A percentile compares a stretch with the other conserved stretches of the same genome.
These are phyloP conservation scores for Malus hybrid DNA, from an alignment of 331 rosid species.

Conservation along the genomic window DNA sequence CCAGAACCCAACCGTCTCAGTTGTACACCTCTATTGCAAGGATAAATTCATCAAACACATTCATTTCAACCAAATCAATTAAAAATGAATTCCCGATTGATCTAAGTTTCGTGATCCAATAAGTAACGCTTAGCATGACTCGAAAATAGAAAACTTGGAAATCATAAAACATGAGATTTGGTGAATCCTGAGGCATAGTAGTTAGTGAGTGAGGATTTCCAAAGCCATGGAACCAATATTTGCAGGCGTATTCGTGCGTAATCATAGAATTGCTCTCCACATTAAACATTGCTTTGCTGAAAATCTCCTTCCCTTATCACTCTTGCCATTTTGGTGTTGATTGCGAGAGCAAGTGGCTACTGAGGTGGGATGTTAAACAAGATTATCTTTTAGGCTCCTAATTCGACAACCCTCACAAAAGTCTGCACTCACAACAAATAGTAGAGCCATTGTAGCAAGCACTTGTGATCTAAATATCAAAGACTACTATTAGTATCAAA, in stretches of 20 bases:
- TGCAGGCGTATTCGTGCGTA: conserved; percentile 18
- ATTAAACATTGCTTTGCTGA: neutral
- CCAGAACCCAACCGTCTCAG: too few relatives aligned
- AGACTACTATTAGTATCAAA: too few relatives aligned
- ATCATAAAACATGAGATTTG: neutral
- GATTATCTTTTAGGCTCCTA: neutral
- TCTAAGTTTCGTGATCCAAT: too few relatives aligned
- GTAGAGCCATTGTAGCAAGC: neutral
- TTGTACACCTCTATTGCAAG: too few relatives aligned
- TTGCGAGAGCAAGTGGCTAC: neutral
- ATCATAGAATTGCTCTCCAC: conserved; percentile 3
- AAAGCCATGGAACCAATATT: neutral
- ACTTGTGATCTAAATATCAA: too few relatives aligned
- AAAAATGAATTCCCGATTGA: too few relatives aligned
- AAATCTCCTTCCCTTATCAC: neutral
- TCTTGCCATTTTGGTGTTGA: neutral
- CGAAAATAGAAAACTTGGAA: neutral
- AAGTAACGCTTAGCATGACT: too few relatives aligned
- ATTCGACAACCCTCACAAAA: neutral
- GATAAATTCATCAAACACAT: too few relatives aligned
- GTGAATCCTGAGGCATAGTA: neutral
- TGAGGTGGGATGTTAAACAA: conserved; percentile 4
- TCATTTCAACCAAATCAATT: too few relatives aligned
- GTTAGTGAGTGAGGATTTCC: neutral
- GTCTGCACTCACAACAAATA: neutral